Percentiles rank a stretch among this genome's conserved stretches.
phyloP scores from a whole-genome alignment of 208 protist species.

The Porcisia deanei region DNA sequence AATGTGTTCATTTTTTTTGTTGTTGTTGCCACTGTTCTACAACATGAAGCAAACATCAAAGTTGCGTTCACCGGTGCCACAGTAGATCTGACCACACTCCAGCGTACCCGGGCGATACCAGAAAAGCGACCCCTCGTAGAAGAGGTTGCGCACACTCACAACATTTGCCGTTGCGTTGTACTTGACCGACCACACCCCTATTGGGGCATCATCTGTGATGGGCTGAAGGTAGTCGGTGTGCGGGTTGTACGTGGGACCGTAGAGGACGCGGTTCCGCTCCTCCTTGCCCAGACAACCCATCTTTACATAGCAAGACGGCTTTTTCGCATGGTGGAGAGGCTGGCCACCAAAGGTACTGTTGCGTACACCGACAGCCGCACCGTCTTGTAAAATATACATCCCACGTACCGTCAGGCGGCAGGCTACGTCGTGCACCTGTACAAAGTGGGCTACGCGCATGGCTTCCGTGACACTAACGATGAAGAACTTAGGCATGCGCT shows the following conservation, averaged over 20 bases:
- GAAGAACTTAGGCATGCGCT: constrained; percentile 66
- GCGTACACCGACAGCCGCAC: constrained; percentile 36
- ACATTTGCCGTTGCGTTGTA: constrained; percentile 81
- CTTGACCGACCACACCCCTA: constrained; percentile 87
- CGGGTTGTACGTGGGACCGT: constrained; percentile 82
- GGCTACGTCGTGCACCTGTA: constrained; percentile 69
- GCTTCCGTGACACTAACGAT: constrained; percentile 78
- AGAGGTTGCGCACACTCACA: constrained; percentile 82
- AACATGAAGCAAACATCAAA: constrained; percentile 88
- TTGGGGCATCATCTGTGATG: constrained; percentile 87
- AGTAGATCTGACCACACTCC: constrained; percentile 88
- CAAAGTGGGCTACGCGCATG: constrained; percentile 85
- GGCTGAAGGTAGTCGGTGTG: constrained; percentile 82
- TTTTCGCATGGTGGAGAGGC: constrained; percentile 71
- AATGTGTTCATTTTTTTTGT: too few species aligned
- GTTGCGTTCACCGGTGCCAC: constrained; percentile 81
- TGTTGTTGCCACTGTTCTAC: constrained; percentile 12
- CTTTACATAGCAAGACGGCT: constrained; percentile 86
- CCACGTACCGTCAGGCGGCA: constrained; percentile 83
- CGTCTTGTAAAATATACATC: constrained; percentile 61
- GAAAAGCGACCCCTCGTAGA: constrained; percentile 87
- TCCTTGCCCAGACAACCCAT: constrained; percentile 38
- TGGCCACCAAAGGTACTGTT: constrained; percentile 84
- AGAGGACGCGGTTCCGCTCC: constrained; percentile 58
- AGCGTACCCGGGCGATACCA: constrained; percentile 82